A percentile compares a stretch with the other conserved stretches of the same genome.
phyloP scores from a whole-genome alignment of 192 early-diverging fungal species.

The Coemansia sp. region DNA sequence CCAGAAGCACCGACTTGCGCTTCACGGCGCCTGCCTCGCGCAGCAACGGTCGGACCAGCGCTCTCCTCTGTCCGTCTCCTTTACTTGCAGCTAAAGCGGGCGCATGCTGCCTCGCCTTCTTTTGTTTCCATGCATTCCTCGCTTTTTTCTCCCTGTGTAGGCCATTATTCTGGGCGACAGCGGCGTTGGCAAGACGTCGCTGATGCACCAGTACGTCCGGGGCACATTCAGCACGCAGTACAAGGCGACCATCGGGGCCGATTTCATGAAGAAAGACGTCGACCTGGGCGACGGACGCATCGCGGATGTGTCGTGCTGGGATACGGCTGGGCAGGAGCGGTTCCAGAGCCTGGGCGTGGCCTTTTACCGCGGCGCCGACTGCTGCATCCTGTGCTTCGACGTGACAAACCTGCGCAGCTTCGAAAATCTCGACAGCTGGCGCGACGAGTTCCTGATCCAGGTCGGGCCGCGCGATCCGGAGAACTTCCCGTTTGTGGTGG shows the following conservation, averaged over 20 bases:
- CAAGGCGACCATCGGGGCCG: slow-evolving; percentile 99
- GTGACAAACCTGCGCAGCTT: slow-evolving; percentile 94
- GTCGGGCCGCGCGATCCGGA: slow-evolving; percentile 91
- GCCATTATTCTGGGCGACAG: slow-evolving; percentile 55
- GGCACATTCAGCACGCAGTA: slow-evolving; percentile 96
- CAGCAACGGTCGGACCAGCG: too few relatives aligned
- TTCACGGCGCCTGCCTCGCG: background rate
- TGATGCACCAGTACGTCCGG: slow-evolving; percentile 99
- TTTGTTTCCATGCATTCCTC: too few relatives aligned
- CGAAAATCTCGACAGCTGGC: slow-evolving; percentile 95
- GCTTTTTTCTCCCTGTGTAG: slow-evolving; percentile 17
- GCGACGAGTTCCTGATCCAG: slow-evolving; percentile 98
- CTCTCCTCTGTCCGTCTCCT: too few relatives aligned
- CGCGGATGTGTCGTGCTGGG: slow-evolving; percentile 98
- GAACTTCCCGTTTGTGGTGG: slow-evolving; percentile 98
- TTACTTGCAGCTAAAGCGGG: background rate
- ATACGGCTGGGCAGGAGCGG: slow-evolving; percentile 98
- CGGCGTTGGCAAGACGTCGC: slow-evolving; percentile 94
- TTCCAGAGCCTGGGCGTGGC: slow-evolving; percentile 98
- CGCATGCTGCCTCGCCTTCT: background rate
- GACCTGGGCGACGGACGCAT: slow-evolving; percentile 80
- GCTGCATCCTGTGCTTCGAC: slow-evolving; percentile 96
- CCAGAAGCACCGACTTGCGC: background rate
- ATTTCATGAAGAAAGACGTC: slow-evolving; percentile 98
- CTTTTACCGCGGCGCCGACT: slow-evolving; percentile 99